These are phyloP conservation scores for Penicillium sp. DNA, from an alignment of 2,329 filamentous ascomycete genomes.

Conservation along the genomic window DNA sequence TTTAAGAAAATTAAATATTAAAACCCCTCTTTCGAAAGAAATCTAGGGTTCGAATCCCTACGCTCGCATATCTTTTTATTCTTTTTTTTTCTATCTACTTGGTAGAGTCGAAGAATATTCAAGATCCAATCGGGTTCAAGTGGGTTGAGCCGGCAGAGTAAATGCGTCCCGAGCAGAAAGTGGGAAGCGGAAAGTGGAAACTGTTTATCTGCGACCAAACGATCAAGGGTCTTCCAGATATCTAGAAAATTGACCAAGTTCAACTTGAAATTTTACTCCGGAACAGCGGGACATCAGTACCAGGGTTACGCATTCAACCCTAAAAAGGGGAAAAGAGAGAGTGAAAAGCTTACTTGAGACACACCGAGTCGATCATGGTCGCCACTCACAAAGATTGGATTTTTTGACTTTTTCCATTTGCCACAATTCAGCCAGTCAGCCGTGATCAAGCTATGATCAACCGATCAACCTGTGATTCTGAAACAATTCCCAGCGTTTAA, in stretches of 20 bases:
- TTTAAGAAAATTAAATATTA: background rate
- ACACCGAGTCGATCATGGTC: constrained; percentile 2
- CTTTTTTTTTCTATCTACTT: too few species aligned
- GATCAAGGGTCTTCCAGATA: constrained; percentile 4
- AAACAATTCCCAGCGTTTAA: constrained; percentile 10
- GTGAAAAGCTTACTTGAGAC: constrained; percentile 9
- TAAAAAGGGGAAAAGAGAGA: background rate
- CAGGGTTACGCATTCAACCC: too few species aligned
- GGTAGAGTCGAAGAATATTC: too few species aligned
- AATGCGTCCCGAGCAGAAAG: constrained; percentile 1
- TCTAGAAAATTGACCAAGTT: too few species aligned
- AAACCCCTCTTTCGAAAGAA: background rate
- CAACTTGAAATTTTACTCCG: too few species aligned
- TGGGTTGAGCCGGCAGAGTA: background rate
- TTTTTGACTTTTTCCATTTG: background rate
- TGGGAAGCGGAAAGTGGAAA: background rate
- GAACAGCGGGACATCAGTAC: too few species aligned
- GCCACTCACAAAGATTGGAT: background rate
- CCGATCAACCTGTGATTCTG: constrained; percentile 11
- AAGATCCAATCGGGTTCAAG: too few species aligned
- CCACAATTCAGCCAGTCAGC: constrained; percentile 12
- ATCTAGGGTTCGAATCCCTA: background rate
- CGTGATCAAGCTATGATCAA: background rate
- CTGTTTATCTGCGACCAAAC: constrained; percentile 12
- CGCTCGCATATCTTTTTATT: background rate